A percentile compares a stretch with the other conserved stretches of the same genome.
phyloP scores from a whole-genome alignment of 78 protist species.

The Emiliania huxleyi region DNA sequence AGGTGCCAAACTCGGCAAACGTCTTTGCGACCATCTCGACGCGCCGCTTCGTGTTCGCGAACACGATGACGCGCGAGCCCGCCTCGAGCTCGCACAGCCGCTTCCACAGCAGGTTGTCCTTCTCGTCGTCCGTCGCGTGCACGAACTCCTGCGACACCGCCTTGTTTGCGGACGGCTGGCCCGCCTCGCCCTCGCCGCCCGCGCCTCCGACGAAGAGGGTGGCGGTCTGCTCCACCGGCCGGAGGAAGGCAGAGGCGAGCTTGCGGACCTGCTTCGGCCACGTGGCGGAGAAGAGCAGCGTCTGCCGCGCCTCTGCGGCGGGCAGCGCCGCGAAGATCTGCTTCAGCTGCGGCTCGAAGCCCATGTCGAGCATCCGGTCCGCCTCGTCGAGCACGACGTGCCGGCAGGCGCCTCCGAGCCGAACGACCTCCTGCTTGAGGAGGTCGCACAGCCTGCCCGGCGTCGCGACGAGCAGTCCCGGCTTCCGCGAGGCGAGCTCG shows the following conservation, averaged over 20 bases:
- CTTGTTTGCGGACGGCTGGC: neutral
- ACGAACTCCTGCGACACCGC: conserved; percentile 27
- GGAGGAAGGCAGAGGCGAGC: conserved; percentile 33
- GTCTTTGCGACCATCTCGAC: conserved; percentile 15
- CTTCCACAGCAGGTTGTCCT: conserved; percentile 1
- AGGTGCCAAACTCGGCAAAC: conserved; percentile 31
- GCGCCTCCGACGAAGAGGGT: neutral
- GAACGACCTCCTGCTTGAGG: neutral
- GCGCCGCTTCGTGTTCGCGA: conserved; percentile 51
- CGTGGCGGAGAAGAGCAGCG: conserved; percentile 52
- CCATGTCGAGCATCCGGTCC: conserved; percentile 87
- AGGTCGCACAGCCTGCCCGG: conserved; percentile 61
- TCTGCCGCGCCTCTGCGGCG: conserved; percentile 45
- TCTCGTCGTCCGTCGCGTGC: conserved; percentile 46
- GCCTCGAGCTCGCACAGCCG: conserved; percentile 13
- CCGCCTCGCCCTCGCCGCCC: conserved; percentile 9
- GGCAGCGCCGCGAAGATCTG: neutral
- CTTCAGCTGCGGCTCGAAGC: conserved; percentile 61
- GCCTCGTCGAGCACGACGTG: conserved; percentile 85
- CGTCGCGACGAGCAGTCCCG: conserved; percentile 52
- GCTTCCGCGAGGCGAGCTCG: neutral
- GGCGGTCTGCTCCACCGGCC: neutral
- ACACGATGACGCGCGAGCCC: conserved; percentile 39
- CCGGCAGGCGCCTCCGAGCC: neutral
- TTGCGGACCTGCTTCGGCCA: conserved; percentile 54